Evolutionary conservation across 2,329 filamentous ascomycete species (phyloP), one percentile per base, ranked within the genome.

Genomic region (Neonectria ditissima): DNA sequence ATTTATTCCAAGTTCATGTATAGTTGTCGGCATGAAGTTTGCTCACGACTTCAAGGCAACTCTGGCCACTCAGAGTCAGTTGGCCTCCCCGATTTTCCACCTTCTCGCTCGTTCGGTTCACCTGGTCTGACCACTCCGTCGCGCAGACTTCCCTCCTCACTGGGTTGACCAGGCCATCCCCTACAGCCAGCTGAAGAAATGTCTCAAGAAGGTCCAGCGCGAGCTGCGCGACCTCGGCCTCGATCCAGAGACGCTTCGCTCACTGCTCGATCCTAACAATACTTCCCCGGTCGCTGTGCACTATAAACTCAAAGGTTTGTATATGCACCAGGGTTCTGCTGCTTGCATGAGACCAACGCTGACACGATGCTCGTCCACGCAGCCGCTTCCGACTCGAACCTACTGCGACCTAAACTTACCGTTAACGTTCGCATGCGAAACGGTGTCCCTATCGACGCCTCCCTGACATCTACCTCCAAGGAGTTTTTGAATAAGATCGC

Each of bases 151-250:
- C 75, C 93, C 93, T 8, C 80, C 86, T 53, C 88, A 90, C 74
- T 90, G 87, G 87, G 81, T 94, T 52, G 85, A 91, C 47, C 89
- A 89, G 28, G 93, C 93, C 52, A 92, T 97, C 65, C 92, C 92
- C 3, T 97, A 97, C 77, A 87, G 90, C 47, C 88, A 93, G 77
- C 86, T 97, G 60, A 97, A 97, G 80, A 97, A 97, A 81, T 92
- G 92, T 79, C 90, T 97, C 75, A 95, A 94, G 75, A 90, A 90
- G 75, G 90, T 97, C 53, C 87, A 90, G 68, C 80, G 82, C 55
- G 92, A 97, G 80, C 84, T 97, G 55, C 80, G 84, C 43, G 84
- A 85, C 34, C 80, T 95, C 14, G 93, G 93, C 8, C 86, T 97
- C 30, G 91, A 92, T 67, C 86, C 87, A 5, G 85, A 90, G 10